Conservation (phyloP, 2,329 filamentous ascomycete genomes). For the Xylaria hypoxylon region DNA sequence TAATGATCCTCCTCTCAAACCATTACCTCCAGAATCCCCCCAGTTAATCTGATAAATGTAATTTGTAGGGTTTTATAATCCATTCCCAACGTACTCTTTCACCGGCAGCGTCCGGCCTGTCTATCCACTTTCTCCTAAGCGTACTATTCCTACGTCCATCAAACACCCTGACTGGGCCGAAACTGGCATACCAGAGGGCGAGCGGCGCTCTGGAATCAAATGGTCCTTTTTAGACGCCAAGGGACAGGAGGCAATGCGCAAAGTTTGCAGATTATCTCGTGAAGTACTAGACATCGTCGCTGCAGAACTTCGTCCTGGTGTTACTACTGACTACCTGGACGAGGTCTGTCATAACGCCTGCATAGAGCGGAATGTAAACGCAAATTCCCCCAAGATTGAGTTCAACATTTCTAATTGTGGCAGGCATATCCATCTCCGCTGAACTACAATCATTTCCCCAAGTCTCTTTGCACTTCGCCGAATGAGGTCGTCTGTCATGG, state of each 20-base stretch:
- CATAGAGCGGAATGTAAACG: constrained; percentile 85
- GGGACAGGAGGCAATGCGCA: constrained; percentile 89
- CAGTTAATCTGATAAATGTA: constrained; percentile 74
- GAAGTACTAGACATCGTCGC: constrained; percentile 95
- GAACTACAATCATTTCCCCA: constrained; percentile 96
- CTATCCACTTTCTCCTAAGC: constrained; percentile 81
- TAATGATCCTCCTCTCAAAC: constrained; percentile 69
- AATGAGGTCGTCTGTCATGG: constrained; percentile 99
- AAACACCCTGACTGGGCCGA: constrained; percentile 86
- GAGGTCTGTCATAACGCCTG: constrained; percentile 95
- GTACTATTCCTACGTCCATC: constrained; percentile 82
- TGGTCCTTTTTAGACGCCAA: constrained; percentile 83
- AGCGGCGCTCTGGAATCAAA: constrained; percentile 76
- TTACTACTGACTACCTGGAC: constrained; percentile 95
- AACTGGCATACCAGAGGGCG: constrained; percentile 78
- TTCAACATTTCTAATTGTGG: constrained; percentile 24
- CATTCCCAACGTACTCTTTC: constrained; percentile 87
- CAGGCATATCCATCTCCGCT: constrained; percentile 94
- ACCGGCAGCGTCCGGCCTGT: constrained; percentile 85
- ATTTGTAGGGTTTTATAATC: constrained; percentile 89
- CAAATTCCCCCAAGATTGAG: background rate
- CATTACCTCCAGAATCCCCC: constrained; percentile 57
- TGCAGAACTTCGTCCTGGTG: constrained; percentile 83
- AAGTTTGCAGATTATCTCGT: constrained; percentile 85
- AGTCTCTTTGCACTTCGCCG: constrained; percentile 94